These are phyloP conservation scores for Penicillium brasilianum DNA, from an alignment of 2,329 filamentous ascomycete genomes.

Conservation along the genomic window DNA sequence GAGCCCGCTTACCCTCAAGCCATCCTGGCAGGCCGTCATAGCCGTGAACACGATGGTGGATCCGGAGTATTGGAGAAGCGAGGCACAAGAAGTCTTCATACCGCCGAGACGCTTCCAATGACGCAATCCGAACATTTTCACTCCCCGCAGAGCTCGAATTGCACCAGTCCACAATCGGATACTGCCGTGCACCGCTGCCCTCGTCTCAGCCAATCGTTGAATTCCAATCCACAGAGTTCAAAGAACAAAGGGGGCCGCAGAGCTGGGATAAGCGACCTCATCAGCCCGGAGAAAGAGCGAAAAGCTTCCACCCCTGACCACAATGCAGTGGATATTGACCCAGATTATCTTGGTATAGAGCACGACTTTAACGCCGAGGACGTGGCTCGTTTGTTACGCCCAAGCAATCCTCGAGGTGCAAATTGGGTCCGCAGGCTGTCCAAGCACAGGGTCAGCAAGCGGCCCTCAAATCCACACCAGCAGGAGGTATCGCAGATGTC, in stretches of 20 bases:
- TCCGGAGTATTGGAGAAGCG: neutral
- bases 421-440: slow-evolving; percentile 24
- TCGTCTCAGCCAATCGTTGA: slow-evolving; percentile 11
- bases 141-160: slow-evolving; percentile 10
- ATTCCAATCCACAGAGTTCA: neutral
- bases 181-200: slow-evolving; percentile 6
- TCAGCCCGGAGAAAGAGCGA: neutral
- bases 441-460: slow-evolving; percentile 18
- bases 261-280: neutral
- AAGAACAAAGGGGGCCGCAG: slow-evolving; percentile 1
- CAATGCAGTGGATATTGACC: slow-evolving; percentile 9
- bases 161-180: slow-evolving; percentile 4
- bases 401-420: slow-evolving; percentile 17
- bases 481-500: slow-evolving; percentile 21
- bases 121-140: slow-evolving; percentile 13
- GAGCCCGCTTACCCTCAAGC: slow-evolving; percentile 9
- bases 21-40: slow-evolving; percentile 9
- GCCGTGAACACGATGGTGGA: slow-evolving; percentile 5
- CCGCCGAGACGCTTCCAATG: slow-evolving; percentile 10
- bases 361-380: slow-evolving; percentile 9
- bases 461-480: slow-evolving; percentile 9
- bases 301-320: neutral
- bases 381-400: slow-evolving; percentile 10
- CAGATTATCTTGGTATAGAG: slow-evolving; percentile 9
- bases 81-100: neutral